These are phyloP conservation scores for Avena eriantha DNA, from an alignment of 176 grass and related monocot species.

Conservation along the genomic window DNA sequence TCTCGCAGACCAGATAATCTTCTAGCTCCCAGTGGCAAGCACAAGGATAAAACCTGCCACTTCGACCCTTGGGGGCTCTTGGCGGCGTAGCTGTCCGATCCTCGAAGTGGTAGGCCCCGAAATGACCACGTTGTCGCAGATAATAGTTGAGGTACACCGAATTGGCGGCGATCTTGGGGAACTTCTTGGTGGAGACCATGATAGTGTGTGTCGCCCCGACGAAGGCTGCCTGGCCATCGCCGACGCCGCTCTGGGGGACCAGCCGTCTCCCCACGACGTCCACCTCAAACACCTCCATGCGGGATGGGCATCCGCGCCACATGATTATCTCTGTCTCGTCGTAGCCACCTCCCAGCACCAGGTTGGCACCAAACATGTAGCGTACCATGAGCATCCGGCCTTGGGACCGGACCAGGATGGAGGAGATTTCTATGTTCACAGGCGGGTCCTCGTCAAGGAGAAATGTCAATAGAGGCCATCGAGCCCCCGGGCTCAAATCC, in stretches of 20 bases:
- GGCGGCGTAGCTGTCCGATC: neutral
- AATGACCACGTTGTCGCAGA: neutral
- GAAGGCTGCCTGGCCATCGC: neutral
- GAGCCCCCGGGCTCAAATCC: neutral
- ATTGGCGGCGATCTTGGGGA: neutral
- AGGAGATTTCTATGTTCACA: neutral
- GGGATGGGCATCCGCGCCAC: neutral
- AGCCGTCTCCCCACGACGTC: neutral
- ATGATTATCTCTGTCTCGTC: neutral
- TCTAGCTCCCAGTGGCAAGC: slow-evolving; percentile 9
- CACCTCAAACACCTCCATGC: slow-evolving; percentile 26
- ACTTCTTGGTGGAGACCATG: neutral
- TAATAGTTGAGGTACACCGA: neutral
- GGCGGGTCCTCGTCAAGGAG: neutral
- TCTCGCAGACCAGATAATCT: too few species aligned
- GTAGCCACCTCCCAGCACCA: neutral
- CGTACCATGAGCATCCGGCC: slow-evolving; percentile 12
- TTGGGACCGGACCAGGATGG: slow-evolving; percentile 8
- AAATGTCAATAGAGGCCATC: neutral
- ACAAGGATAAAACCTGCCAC: neutral
- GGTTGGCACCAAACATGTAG: neutral
- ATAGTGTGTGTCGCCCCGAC: neutral
- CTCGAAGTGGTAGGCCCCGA: neutral
- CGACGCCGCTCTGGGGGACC: neutral
- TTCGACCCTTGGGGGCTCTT: neutral